Conservation (phyloP, 2,329 filamentous ascomycete genomes). For the Lasiodiplodia hormozganensis region DNA sequence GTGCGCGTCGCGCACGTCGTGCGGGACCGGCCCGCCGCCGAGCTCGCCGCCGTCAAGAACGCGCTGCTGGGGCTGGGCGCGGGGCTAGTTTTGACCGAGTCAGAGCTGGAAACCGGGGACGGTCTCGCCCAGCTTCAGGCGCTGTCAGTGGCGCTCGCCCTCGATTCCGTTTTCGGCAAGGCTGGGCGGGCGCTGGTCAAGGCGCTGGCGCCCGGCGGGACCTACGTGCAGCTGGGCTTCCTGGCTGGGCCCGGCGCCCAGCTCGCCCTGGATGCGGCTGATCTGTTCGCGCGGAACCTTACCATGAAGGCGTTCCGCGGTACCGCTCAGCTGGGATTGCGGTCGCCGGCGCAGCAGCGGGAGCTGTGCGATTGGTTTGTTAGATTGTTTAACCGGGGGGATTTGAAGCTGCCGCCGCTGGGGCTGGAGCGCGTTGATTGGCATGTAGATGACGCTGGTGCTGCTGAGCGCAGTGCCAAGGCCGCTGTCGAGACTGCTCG, state of each 20-base stretch:
- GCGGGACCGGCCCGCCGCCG: background rate
- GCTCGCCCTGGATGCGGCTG: background rate
- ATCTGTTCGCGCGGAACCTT: constrained; percentile 1
- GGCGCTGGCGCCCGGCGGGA: background rate
- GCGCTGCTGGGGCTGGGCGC: background rate
- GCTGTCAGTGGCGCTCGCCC: background rate
- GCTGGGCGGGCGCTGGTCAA: constrained; percentile 5
- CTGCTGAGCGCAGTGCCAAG: background rate
- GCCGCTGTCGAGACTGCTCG: background rate
- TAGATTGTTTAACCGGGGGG: background rate
- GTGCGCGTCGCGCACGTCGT: background rate
- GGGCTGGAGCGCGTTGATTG: background rate
- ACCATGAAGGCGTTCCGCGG: constrained; percentile 19
- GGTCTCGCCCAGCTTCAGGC: background rate
- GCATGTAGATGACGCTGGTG: background rate
- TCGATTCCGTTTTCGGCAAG: background rate
- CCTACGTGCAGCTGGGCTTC: constrained; percentile 20
- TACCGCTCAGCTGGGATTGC: background rate
- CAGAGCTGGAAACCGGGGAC: background rate
- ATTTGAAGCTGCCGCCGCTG: background rate
- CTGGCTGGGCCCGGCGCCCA: background rate
- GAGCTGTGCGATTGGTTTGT: background rate
- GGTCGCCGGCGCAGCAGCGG: background rate
- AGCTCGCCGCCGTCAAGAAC: background rate
- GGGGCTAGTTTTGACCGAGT: background rate